Evolutionary conservation across 495 filamentous ascomycete species (phyloP).

Genomic region (Hypoxylon cercidicola): DNA sequence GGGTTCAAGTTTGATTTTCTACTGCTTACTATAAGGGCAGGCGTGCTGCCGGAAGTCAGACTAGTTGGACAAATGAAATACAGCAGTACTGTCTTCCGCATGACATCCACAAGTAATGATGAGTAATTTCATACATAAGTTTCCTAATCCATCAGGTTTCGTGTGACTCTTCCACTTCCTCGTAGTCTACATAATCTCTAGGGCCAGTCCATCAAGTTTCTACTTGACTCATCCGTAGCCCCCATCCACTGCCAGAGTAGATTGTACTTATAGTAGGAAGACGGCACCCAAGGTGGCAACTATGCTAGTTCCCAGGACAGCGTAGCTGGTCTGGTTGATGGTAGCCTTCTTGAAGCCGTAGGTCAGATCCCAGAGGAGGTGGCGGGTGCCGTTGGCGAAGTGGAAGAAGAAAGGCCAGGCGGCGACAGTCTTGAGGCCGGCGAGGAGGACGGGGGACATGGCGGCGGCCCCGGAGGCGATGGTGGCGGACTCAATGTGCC

Average conservation of each 20-base stretch:
- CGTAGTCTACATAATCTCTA: slow-evolving; percentile 18
- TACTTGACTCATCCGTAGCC: background rate
- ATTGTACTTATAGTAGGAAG: slow-evolving; percentile 49
- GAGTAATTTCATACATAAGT: slow-evolving; percentile 15
- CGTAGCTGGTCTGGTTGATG: slow-evolving; percentile 80
- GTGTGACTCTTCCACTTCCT: background rate
- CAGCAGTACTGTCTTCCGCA: slow-evolving; percentile 20
- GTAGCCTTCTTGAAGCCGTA: slow-evolving; percentile 71
- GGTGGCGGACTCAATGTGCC: slow-evolving; percentile 83
- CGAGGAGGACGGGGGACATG: slow-evolving; percentile 74
- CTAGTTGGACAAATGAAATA: slow-evolving; percentile 14
- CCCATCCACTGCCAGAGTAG: background rate
- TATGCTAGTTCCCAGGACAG: slow-evolving; percentile 73
- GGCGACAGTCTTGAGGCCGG: slow-evolving; percentile 74
- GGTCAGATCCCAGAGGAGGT: slow-evolving; percentile 87
- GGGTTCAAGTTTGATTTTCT: no score
- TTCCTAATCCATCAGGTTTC: slow-evolving; percentile 6
- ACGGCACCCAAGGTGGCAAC: slow-evolving; percentile 70
- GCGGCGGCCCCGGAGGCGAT: slow-evolving; percentile 81
- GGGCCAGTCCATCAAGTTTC: background rate
- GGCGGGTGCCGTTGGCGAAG: slow-evolving; percentile 84
- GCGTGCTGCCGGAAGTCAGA: no score
- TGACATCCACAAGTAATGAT: slow-evolving; percentile 3
- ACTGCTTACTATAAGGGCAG: no score
- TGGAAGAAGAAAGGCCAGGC: slow-evolving; percentile 92